These are phyloP conservation scores for Leishmania mexicana DNA, from an alignment of 208 protist genomes.

Conservation along the genomic window DNA sequence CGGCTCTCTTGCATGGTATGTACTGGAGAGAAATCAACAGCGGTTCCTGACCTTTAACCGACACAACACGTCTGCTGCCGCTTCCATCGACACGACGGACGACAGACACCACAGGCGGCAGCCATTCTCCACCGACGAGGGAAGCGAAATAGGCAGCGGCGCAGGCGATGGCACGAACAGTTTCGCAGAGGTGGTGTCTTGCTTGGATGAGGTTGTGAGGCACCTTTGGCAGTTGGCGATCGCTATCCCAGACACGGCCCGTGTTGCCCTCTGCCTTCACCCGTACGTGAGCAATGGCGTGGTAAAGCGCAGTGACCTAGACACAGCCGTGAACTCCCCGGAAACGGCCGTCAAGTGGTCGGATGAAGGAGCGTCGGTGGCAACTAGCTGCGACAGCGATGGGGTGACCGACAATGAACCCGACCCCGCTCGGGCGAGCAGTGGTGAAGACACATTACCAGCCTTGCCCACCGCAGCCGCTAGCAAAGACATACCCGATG, in stretches of 20 bases:
- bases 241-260: constrained; percentile 11
- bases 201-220: constrained; percentile 10
- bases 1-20: constrained; percentile 72
- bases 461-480: not conserved
- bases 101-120: not conserved
- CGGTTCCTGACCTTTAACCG: constrained; percentile 21
- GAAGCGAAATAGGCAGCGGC: not conserved
- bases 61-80: not conserved
- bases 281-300: not conserved
- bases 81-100: not conserved
- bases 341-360: not conserved
- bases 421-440: not conserved
- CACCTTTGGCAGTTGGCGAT: constrained; percentile 30
- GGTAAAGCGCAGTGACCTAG: not conserved
- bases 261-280: not conserved
- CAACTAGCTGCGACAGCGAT: not conserved
- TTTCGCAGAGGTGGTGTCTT: not conserved
- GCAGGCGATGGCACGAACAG: not conserved
- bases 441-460: not conserved
- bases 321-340: not conserved
- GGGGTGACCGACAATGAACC: not conserved
- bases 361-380: not conserved
- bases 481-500: not conserved
- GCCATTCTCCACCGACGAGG: not conserved
- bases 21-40: constrained; percentile 43